Percentiles rank a stretch among this genome's conserved stretches.
Conservation (phyloP, 352 stramenopile species). For the Pythium phragmiticola region DNA sequence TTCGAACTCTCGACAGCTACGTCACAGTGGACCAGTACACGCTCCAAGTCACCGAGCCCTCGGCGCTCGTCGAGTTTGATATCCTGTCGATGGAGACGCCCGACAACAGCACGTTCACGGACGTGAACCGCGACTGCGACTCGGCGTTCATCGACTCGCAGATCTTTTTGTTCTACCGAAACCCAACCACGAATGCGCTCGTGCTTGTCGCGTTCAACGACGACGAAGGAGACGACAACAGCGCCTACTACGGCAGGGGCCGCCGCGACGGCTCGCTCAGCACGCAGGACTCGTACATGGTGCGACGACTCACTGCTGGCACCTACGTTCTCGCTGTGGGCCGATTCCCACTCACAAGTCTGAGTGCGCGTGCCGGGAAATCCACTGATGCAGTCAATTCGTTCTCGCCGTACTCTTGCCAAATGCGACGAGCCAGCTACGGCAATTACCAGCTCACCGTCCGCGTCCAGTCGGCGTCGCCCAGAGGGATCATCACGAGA, state of each 20-base stretch:
- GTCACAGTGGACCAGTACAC: constrained; percentile 68
- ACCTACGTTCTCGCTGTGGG: constrained; percentile 61
- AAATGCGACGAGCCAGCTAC: constrained; percentile 52
- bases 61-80: constrained; percentile 61
- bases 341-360: constrained; percentile 49
- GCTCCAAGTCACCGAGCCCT: constrained; percentile 36
- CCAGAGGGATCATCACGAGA: constrained; percentile 33
- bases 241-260: constrained; percentile 36
- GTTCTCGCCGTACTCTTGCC: constrained; percentile 65
- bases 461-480: constrained; percentile 40
- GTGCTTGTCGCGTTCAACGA: constrained; percentile 56
- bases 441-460: constrained; percentile 72
- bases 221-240: constrained; percentile 62
- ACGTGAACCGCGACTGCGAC: constrained; percentile 73
- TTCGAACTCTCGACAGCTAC: constrained; percentile 36
- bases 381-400: constrained; percentile 37
- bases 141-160: constrained; percentile 73
- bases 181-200: constrained; percentile 26
- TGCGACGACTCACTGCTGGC: constrained; percentile 39
- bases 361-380: constrained; percentile 33
- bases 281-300: constrained; percentile 59
- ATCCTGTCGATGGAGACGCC: constrained; percentile 63
- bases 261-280: constrained; percentile 50
- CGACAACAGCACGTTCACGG: constrained; percentile 44
- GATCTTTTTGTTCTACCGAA: constrained; percentile 43